phyloP scores from a whole-genome alignment of 2,329 filamentous ascomycete genomes.

The Fusarium denticulatum region DNA sequence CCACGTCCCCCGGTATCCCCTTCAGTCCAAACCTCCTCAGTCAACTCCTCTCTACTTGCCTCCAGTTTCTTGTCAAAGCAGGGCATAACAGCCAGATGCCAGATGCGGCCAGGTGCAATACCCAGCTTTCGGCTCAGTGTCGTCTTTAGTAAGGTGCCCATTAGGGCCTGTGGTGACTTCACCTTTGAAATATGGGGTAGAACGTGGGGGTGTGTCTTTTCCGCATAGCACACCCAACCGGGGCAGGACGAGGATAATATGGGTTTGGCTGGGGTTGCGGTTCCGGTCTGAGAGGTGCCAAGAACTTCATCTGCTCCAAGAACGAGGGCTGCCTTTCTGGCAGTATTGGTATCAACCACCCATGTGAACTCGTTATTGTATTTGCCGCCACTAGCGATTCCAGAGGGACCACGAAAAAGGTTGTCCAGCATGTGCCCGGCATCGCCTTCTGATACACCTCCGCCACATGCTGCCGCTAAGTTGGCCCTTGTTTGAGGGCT shows the following conservation, averaged over 20 bases:
- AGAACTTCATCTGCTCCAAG: slow-evolving; percentile 79
- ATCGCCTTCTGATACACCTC: slow-evolving; percentile 74
- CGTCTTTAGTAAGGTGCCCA: slow-evolving; percentile 90
- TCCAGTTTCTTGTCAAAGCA: slow-evolving; percentile 99
- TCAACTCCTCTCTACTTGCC: slow-evolving; percentile 91
- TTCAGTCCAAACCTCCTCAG: slow-evolving; percentile 76
- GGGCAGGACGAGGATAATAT: slow-evolving; percentile 91
- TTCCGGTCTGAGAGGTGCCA: slow-evolving; percentile 39
- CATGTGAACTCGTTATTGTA: slow-evolving; percentile 84
- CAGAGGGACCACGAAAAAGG: slow-evolving; percentile 73
- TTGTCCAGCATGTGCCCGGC: slow-evolving; percentile 86
- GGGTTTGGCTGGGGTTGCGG: slow-evolving; percentile 55
- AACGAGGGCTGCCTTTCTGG: slow-evolving; percentile 85
- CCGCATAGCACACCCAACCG: slow-evolving; percentile 98
- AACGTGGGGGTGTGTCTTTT: slow-evolving; percentile 96
- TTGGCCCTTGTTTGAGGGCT: slow-evolving; percentile 92
- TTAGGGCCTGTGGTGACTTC: slow-evolving; percentile 93
- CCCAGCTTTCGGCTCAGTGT: slow-evolving; percentile 77
- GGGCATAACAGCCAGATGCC: slow-evolving; percentile 96
- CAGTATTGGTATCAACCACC: slow-evolving; percentile 88
- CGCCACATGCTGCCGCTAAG: slow-evolving; percentile 83
- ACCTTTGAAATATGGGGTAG: slow-evolving; percentile 89
- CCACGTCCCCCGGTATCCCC: slow-evolving; percentile 60
- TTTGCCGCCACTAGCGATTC: slow-evolving; percentile 75
- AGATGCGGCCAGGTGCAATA: slow-evolving; percentile 82